Base-by-base conservation (phyloP, 345 rosid species). In the Kernera saxatilis region DNA sequence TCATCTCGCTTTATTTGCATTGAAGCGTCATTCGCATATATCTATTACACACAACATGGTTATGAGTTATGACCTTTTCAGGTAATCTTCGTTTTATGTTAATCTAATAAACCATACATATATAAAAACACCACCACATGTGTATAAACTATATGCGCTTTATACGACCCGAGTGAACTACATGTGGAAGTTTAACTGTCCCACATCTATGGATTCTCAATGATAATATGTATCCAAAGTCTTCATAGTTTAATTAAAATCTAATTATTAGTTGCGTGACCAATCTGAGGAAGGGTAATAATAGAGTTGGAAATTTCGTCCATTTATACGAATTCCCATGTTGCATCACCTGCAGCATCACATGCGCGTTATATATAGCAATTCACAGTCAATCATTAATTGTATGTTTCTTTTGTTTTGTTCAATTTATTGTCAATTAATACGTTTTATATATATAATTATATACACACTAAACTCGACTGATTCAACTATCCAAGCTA, bases 141-240 rank as follows among this genome's bases (percentile, higher is more conserved):
- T 59, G 8, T 66, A 7, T n/a, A n/a, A n/a, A n/a, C n/a, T n/a
- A n/a, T 36, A 59, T 59, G 30, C 33, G 50, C 53, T 30, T 67
- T 60, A 14, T 8, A 67, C 8, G 63, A 54, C 21, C 59, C 29
- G 23, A 69, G 69, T 45, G 64, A 62, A 29, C 44, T 26, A 62
- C 70, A 62, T 69, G 70, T 75, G 70, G 66, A 75, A 56, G 59
- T 75, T 75, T 46, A 69, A 69, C 74, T 61, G 70, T 75, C 75
- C 64, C 64, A 55, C 59, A 69, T 69, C 74, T 69, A 44, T 54
- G 70, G 64, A 75, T 69, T 69, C 69, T 60, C 65, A 68, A n/a
- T 60, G 23, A 74, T 69, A 52, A 59, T 58, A 51, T 67, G 55
- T 30, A 41, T 67, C 22, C 14, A 50, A 21, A 64, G 50, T 56